Percentiles rank a stretch among this genome's conserved stretches.
Conservation (phyloP, 2,329 filamentous ascomycete genomes). For the Drechslerella dactyloides region DNA sequence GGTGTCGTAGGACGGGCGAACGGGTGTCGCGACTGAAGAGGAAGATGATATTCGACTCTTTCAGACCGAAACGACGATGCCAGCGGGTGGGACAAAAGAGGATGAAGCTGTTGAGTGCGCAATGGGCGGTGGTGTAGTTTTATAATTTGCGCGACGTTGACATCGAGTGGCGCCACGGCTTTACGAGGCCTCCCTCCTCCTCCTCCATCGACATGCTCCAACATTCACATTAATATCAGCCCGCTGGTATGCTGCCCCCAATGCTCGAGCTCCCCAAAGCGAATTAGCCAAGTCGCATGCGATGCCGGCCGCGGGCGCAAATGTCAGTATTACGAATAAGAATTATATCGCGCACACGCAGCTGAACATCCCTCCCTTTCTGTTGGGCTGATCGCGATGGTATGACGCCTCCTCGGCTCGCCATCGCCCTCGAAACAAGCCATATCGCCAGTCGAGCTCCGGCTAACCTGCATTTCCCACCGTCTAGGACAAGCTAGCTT, state of each 20-base stretch:
- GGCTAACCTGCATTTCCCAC: background rate
- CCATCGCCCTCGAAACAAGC: slow-evolving; percentile 6
- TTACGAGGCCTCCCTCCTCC: background rate
- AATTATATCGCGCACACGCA: slow-evolving; percentile 43
- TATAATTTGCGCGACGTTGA: slow-evolving; percentile 9
- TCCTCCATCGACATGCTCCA: background rate
- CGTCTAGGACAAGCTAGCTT: background rate
- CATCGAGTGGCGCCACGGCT: slow-evolving; percentile 1
- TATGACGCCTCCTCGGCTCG: slow-evolving; percentile 35
- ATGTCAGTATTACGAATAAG: slow-evolving; percentile 16
- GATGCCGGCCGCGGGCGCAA: slow-evolving; percentile 14
- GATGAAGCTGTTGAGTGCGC: background rate
- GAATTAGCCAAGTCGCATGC: slow-evolving; percentile 8
- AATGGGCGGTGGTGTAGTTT: slow-evolving; percentile 7
- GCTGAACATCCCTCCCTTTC: slow-evolving; percentile 45
- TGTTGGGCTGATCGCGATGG: slow-evolving; percentile 50
- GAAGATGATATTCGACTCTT: slow-evolving; percentile 49
- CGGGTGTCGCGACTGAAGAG: slow-evolving; percentile 13
- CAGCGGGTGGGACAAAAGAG: background rate
- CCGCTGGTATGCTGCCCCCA: slow-evolving; percentile 19
- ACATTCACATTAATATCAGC: background rate
- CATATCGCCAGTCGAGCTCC: slow-evolving; percentile 1
- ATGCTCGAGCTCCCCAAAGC: slow-evolving; percentile 24
- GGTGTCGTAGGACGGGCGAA: background rate
- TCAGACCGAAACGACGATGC: slow-evolving; percentile 5